Base-by-base conservation (phyloP, 352 stramenopile genomes). In the Pelagophyceae sp. region DNA sequence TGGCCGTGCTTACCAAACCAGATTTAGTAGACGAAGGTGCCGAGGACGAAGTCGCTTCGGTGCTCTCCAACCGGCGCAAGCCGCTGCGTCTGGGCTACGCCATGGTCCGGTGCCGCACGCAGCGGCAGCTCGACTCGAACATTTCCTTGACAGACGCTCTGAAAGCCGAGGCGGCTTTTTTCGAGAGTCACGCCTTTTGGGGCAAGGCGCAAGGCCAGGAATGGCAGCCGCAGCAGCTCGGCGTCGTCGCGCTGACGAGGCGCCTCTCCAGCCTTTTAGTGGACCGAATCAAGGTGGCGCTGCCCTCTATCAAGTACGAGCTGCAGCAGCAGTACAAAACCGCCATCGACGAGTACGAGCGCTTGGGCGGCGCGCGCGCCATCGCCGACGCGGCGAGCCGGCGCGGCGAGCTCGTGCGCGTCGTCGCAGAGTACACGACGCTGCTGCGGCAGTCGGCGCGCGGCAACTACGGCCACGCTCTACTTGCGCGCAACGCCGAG, bases 1-100 rank as follows among this genome's bases (percentile, higher is more conserved):
- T 95, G 76, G 89, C 87, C 0, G 89, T 95, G 5, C 84, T 95
- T 65, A 95, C 90, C 25, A 94, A 94, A 83, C 77, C 91, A 20
- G 90, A 95, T 78, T 80, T 93, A 33, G 87, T 95, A 38, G 88
- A 91, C 75, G 75, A 80, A 61, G 90, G 89, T 19, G 87, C 84
- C 15, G 88, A 93, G 80, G 70, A 79, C 20, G 80, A 87, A 38
- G 86, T 94, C 6, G 80, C 88, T 23, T 33, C 19, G 25, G 77
- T 90, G 40, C 60, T 94, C 50, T 60, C 87, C 31, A 94, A 94
- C 82, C 82, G 83, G 54, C 87, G 86, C 79, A 93, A 94, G 79
- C 78, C 77, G 1, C 86, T 93, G 76, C 76, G 81, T 32, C 76
- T 92, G 0, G 89, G 88, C 0, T 94, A 91, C 77, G 84, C 89